Percentiles rank a stretch among this genome's conserved stretches.
Evolutionary conservation across 768 basidiomycete genomes (phyloP).

Genomic region (Russula sp.): DNA sequence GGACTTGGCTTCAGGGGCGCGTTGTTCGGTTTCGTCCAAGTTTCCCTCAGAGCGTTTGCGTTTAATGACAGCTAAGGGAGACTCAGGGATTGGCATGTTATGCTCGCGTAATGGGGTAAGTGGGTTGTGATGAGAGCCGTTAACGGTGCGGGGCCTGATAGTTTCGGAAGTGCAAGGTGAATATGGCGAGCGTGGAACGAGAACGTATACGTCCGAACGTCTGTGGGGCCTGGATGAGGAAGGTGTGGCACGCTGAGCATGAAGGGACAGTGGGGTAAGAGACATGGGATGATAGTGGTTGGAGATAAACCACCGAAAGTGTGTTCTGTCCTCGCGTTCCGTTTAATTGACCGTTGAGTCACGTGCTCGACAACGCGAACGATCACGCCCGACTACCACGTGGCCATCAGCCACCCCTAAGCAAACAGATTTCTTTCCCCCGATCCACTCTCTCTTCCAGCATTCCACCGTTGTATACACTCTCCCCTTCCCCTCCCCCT

Average conservation of each 20-base stretch:
- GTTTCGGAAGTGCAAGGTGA: slow-evolving; percentile 18
- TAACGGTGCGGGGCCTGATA: slow-evolving; percentile 31
- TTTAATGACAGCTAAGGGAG: slow-evolving; percentile 29
- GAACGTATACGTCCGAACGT: slow-evolving; percentile 53
- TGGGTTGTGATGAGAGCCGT: slow-evolving; percentile 11
- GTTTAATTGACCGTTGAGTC: slow-evolving; percentile 9
- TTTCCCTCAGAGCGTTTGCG: slow-evolving; percentile 31
- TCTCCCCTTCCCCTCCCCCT: slow-evolving; percentile 13
- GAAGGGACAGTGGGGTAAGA: slow-evolving; percentile 3
- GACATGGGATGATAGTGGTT: slow-evolving; percentile 24
- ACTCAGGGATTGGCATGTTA: slow-evolving; percentile 25
- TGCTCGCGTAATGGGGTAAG: slow-evolving; percentile 32
- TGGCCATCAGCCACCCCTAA: slow-evolving; percentile 20
- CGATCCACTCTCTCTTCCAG: neutral
- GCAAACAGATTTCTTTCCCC: slow-evolving; percentile 1
- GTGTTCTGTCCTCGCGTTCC: slow-evolving; percentile 19
- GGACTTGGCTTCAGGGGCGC: slow-evolving; percentile 32
- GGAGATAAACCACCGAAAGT: slow-evolving; percentile 3
- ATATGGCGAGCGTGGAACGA: slow-evolving; percentile 54
- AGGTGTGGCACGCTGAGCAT: slow-evolving; percentile 26
- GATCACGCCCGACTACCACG: slow-evolving; percentile 16
- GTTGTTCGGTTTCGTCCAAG: slow-evolving; percentile 2
- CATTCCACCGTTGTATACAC: slow-evolving; percentile 3
- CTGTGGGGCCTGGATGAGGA: slow-evolving; percentile 36
- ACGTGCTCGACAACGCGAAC: neutral